Evolutionary conservation across 2,329 filamentous ascomycete species (phyloP), one percentile per base, ranked within the genome.

Genomic region (Helicocarpus griseus): DNA sequence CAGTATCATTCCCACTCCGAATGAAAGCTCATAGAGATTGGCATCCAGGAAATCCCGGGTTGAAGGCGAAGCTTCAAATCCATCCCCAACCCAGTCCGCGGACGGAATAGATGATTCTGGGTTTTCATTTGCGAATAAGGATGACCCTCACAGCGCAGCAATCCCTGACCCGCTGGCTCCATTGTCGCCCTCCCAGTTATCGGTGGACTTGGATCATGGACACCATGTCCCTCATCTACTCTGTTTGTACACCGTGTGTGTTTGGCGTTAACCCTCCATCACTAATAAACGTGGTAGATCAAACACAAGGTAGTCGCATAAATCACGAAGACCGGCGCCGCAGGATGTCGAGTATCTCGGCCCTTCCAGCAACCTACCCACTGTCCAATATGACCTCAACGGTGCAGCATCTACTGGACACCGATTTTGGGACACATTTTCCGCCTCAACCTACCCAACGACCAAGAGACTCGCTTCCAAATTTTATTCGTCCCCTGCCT

Each of bases 401-500:
- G 56, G 65, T 67, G 53, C 64, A 64, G 53, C 67, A 66, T 49
- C 53, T 68, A 47, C 60, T 67, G 49, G 71, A 53, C 64, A 71
- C 63, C 61, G 43, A 38, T n/a, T 44, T 54, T 41, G 56, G 36
- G 13, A 47, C 44, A 4, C 33, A 31, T 2, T 26, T 28, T 71
- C 63, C 56, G 77, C 57, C 71, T 78, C 56, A 69, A 79, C 63
- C 56, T 73, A 56, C 69, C 74, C 53, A 74, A 76, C 63, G 61
- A 62, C 58, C 59, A 58, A 66, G 63, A 31, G 67, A 73, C 43
- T 69, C 75, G 31, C 74, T 83, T 29, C 80, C 80, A 5, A 66
- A 82, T 52, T 96, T 89, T 63, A 82, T 96, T 62, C 87, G 87
- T 61, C 84, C 88, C 22, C 75, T 95, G 5, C 89, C 89, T 0